A percentile compares a stretch with the other conserved stretches of the same genome.
Conservation (phyloP, 1,284 basidiomycete genomes). For the Moesziomyces sp. region DNA sequence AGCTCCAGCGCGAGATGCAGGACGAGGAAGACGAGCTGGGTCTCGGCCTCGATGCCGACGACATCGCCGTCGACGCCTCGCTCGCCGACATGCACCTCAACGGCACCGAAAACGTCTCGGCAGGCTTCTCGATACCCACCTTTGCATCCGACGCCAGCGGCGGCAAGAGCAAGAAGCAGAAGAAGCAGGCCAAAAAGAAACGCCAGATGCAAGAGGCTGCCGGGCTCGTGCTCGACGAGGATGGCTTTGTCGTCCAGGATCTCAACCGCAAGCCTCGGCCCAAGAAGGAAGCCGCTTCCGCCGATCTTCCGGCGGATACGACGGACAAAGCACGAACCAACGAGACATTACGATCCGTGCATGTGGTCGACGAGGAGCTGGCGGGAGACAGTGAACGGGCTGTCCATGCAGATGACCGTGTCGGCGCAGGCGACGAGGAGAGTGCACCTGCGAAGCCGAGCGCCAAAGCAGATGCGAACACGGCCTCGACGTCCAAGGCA, state of each 20-base stretch:
- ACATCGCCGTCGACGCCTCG: conserved; percentile 28
- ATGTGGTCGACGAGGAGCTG: conserved; percentile 30
- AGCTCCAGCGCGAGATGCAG: conserved; percentile 78
- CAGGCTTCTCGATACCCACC: conserved; percentile 45
- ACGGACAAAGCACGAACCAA: neutral
- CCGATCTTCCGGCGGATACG: neutral
- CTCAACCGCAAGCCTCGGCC: conserved; percentile 28
- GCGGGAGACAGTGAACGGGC: conserved; percentile 1
- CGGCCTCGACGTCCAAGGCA: neutral
- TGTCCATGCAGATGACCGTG: conserved; percentile 15
- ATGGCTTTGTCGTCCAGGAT: conserved; percentile 48
- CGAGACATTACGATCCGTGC: conserved; percentile 4
- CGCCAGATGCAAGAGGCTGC: conserved; percentile 48
- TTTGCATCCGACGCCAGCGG: conserved; percentile 14
- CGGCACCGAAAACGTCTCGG: conserved; percentile 17
- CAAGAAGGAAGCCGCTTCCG: conserved; percentile 4
- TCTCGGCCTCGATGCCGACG: conserved; percentile 33
- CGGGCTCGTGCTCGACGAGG: conserved; percentile 30
- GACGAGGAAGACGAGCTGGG: conserved; percentile 79
- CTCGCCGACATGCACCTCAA: conserved; percentile 35
- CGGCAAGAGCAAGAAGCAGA: conserved; percentile 57
- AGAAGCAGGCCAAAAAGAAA: conserved; percentile 53
- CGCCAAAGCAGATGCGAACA: neutral
- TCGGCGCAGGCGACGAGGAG: conserved; percentile 27
- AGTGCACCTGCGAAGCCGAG: conserved; percentile 10